Evolutionary conservation across 371 early-diverging fungal species (phyloP).

Genomic region (Apophysomyces variabilis): DNA sequence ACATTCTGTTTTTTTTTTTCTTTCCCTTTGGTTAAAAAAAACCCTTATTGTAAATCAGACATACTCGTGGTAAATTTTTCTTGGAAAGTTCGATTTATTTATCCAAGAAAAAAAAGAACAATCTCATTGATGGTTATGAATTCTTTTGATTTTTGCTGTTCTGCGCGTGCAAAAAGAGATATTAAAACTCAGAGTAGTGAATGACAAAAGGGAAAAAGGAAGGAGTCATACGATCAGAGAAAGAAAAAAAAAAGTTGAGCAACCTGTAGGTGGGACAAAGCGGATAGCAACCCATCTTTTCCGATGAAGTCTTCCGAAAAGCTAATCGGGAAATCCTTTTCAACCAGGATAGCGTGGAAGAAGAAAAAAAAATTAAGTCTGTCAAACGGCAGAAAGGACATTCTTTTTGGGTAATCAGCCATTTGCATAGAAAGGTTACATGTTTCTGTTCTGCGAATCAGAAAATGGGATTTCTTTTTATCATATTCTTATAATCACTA

Average conservation of each 20-base stretch:
- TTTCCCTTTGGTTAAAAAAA: no score
- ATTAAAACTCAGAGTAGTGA: no score
- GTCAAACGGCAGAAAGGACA: not conserved
- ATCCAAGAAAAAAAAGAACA: no score
- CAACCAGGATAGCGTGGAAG: conserved; percentile 2
- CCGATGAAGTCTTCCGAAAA: conserved; percentile 10
- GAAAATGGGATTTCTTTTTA: not conserved
- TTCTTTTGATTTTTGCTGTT: no score
- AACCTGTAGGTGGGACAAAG: not conserved
- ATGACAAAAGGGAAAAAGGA: not conserved
- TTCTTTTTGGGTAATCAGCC: conserved; percentile 2
- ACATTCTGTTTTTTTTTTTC: no score
- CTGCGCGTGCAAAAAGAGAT: no score
- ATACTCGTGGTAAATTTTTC: no score
- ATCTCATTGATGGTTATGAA: no score
- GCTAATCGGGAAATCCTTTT: conserved; percentile 9
- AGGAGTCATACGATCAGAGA: not conserved
- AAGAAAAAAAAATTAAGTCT: not conserved
- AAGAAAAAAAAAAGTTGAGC: not conserved
- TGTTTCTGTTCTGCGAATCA: conserved; percentile 4
- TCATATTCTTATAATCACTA: not conserved
- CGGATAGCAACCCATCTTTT: conserved; percentile 5
- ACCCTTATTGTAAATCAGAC: no score
- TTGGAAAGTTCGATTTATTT: no score
- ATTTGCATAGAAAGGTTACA: conserved; percentile 7